A percentile compares a stretch with the other conserved stretches of the same genome.
These are phyloP conservation scores for Albizia julibrissin DNA, from an alignment of 306 rosid species.

Conservation along the genomic window DNA sequence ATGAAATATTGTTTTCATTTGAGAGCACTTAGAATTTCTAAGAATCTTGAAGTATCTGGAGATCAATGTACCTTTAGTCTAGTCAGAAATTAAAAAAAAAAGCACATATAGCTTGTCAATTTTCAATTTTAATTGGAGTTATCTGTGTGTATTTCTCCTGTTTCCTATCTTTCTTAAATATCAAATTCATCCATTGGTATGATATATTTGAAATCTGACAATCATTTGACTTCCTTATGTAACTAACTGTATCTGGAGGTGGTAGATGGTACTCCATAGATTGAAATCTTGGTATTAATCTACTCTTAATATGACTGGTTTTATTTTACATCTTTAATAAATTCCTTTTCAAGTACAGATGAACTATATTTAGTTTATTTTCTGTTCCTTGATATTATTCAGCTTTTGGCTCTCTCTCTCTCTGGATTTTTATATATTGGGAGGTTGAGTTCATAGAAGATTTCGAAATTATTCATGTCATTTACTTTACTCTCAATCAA, in stretches of 20 bases:
- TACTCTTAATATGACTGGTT: not conserved
- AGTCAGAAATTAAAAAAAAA: too few species aligned
- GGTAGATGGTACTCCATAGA: not conserved
- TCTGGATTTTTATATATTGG: not conserved
- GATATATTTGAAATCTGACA: not conserved
- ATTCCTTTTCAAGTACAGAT: not conserved
- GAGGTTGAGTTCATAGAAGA: constrained; percentile 15
- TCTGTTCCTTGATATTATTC: constrained; percentile 4
- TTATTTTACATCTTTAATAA: not conserved
- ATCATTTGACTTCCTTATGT: not conserved
- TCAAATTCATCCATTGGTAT: not conserved
- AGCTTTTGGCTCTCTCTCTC: constrained; percentile 1
- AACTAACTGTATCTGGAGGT: not conserved
- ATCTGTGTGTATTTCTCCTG: not conserved
- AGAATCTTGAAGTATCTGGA: too few species aligned
- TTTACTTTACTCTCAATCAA: not conserved
- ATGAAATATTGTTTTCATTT: too few species aligned
- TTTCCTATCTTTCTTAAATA: not conserved
- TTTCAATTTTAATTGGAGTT: too few species aligned
- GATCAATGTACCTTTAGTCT: too few species aligned
- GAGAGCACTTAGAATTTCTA: too few species aligned
- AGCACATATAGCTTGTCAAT: too few species aligned
- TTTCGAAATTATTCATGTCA: not conserved
- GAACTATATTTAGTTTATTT: not conserved
- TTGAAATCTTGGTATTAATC: constrained; percentile 5